These are phyloP conservation scores for Kwoniella shivajii DNA, from an alignment of 1,284 basidiomycete species.

Conservation along the genomic window DNA sequence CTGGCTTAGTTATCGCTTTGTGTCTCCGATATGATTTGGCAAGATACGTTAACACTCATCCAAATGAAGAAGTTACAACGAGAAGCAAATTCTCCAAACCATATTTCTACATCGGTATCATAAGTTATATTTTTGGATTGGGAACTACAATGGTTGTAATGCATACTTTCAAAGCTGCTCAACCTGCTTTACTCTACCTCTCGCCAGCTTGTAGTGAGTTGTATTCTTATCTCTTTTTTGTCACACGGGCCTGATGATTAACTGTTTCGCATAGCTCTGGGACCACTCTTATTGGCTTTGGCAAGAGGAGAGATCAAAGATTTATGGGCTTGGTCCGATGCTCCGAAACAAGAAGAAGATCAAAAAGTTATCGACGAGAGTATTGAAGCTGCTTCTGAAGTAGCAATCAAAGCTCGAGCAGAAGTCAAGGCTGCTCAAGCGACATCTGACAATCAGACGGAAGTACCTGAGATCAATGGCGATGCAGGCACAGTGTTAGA, in stretches of 20 bases:
- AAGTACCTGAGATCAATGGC: conserved; percentile 7
- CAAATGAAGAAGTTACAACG: conserved; percentile 32
- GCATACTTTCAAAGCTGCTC: conserved; percentile 76
- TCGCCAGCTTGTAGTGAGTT: conserved; percentile 66
- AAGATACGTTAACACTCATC: conserved; percentile 41
- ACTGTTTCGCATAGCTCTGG: conserved; percentile 34
- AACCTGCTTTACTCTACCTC: conserved; percentile 91
- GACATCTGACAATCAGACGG: conserved; percentile 9
- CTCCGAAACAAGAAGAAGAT: conserved; percentile 26
- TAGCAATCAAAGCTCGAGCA: conserved; percentile 35
- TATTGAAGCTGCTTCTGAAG: conserved; percentile 47
- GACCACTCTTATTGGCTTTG: conserved; percentile 50
- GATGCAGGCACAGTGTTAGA: conserved; percentile 3
- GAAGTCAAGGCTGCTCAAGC: conserved; percentile 21
- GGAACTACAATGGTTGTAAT: conserved; percentile 81
- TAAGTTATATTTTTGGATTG: conserved; percentile 78
- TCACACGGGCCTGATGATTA: background rate
- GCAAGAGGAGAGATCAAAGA: conserved; percentile 48
- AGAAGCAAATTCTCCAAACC: conserved; percentile 63
- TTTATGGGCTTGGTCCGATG: conserved; percentile 45
- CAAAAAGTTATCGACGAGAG: conserved; percentile 31
- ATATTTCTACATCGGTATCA: conserved; percentile 75
- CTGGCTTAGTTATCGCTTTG: conserved; percentile 83
- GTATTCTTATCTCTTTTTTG: background rate
- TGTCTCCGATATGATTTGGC: conserved; percentile 83